Base-by-base conservation (phyloP, 1,139 yeast genomes). In the Magnusiomyces magnusii region DNA sequence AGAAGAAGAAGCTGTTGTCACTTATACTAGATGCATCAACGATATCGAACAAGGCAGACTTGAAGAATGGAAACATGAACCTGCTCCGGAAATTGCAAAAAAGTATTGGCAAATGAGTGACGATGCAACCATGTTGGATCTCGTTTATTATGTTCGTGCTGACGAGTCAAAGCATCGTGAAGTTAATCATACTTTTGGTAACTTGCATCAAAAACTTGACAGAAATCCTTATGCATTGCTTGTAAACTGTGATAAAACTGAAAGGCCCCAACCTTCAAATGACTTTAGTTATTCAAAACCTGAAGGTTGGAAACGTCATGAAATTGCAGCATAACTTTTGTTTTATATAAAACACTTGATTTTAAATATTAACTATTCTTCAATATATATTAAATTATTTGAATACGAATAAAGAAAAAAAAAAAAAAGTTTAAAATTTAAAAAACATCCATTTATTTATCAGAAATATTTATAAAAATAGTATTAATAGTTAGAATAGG, bases 131-230 rank as follows among this genome's bases (percentile, higher is more conserved):
- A 80, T 86, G 71, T 77, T 77, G 62, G 90, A 85, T 64, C 76
- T 86, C 68, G 74, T 86, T 51, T 75, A 78, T 62, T 79, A 82
- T 66, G 76, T 85, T 39, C 74, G 82, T 56, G 82, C 82, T 3
- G 91, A 85, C 66, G 90, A 85, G 70, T 85, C 88, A 49, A 85
- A 85, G 69, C 91, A 85, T 69, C 78, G 90, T 69, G 90, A 85
- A 68, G 89, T 85, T 53, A 85, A 85, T 72, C 91, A 85, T 69
- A 85, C 91, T 0, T 78, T 85, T 67, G 91, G 89, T 27, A 85
- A 85, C 66, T 77, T 86, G 67, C 71, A 79, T 55, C 77, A 76
- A 60, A 71, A 69, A 53, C 58, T 54, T 0, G 89, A 86, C 68
- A 78, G 90, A 65, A 85, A 85, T 66, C 92, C 92, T 24, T 85